Percentiles rank a stretch among this genome's conserved stretches.
phyloP scores from a whole-genome alignment of 106 monocot species.

The Alisma plantagoaquatica region DNA sequence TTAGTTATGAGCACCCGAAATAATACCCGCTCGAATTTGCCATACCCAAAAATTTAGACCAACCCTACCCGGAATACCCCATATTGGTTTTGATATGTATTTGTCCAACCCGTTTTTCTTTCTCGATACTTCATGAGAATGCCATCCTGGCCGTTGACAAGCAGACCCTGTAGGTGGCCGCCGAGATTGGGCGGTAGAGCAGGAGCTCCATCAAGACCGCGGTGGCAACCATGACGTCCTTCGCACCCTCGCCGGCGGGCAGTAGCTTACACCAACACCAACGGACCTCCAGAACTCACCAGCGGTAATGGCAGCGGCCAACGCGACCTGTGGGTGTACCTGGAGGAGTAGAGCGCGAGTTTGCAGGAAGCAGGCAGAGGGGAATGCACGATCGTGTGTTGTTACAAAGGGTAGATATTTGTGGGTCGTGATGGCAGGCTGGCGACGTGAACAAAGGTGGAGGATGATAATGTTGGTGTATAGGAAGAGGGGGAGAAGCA shows the following conservation, averaged over 20 bases:
- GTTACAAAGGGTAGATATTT: slow-evolving; percentile 69
- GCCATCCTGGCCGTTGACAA: slow-evolving; percentile 67
- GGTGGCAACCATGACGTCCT: slow-evolving; percentile 32
- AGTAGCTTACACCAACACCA: slow-evolving; percentile 27
- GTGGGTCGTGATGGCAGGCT: slow-evolving; percentile 47
- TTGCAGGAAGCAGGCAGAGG: slow-evolving; percentile 27
- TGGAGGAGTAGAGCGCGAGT: slow-evolving; percentile 39
- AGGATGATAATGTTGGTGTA: slow-evolving; percentile 8
- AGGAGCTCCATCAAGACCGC: slow-evolving; percentile 52
- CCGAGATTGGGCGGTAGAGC: slow-evolving; percentile 68
- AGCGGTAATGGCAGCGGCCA: too few species aligned
- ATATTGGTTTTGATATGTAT: too few species aligned
- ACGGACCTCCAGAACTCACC: slow-evolving; percentile 74
- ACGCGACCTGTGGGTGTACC: slow-evolving; percentile 82
- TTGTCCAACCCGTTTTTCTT: too few species aligned
- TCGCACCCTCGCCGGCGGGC: slow-evolving; percentile 56
- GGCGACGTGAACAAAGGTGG: slow-evolving; percentile 70
- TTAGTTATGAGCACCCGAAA: too few species aligned
- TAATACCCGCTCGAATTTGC: too few species aligned
- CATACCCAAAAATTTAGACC: too few species aligned
- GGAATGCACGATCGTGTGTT: slow-evolving; percentile 40
- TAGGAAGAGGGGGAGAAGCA: neutral
- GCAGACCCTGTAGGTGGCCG: slow-evolving; percentile 24
- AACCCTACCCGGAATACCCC: too few species aligned
- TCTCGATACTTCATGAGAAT: too few species aligned